Evolutionary conservation across 2,329 filamentous ascomycete genomes (phyloP).

Genomic region (Madurella fahalii): DNA sequence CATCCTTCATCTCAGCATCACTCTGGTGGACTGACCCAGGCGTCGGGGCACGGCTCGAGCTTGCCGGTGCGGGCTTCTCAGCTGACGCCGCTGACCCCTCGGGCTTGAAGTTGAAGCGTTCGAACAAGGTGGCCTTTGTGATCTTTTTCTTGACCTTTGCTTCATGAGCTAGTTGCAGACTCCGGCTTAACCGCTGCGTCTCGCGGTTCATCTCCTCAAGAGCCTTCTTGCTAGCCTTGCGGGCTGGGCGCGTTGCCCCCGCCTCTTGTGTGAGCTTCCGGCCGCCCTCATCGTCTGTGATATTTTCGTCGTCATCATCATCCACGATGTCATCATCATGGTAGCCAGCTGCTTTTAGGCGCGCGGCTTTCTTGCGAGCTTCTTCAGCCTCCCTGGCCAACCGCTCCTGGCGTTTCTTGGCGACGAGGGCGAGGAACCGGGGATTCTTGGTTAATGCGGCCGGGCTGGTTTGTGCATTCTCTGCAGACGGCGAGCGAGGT

Average conservation of each 20-base stretch:
- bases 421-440: slow-evolving; percentile 68
- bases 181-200: slow-evolving; percentile 84
- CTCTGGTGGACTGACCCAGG: slow-evolving; percentile 43
- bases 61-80: slow-evolving; percentile 39
- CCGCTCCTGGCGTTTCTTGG: slow-evolving; percentile 68
- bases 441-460: slow-evolving; percentile 43
- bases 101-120: slow-evolving; percentile 72
- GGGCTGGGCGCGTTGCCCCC: slow-evolving; percentile 50
- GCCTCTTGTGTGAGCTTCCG: slow-evolving; percentile 63
- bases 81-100: slow-evolving; percentile 31
- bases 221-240: slow-evolving; percentile 92
- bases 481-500: slow-evolving; percentile 31
- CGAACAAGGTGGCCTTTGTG: slow-evolving; percentile 75
- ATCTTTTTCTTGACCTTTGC: slow-evolving; percentile 90
- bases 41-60: slow-evolving; percentile 53
- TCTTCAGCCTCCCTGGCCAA: slow-evolving; percentile 64
- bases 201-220: slow-evolving; percentile 92
- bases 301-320: slow-evolving; percentile 47
- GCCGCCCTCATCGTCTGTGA: slow-evolving; percentile 60
- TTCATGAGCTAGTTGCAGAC: slow-evolving; percentile 86
- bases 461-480: slow-evolving; percentile 30
- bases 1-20: slow-evolving; percentile 48
- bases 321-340: slow-evolving; percentile 33
- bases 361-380: slow-evolving; percentile 45
- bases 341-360: slow-evolving; percentile 37